Conservation (phyloP, 805 yeast genomes). For the Kregervanrija fluxuum region DNA sequence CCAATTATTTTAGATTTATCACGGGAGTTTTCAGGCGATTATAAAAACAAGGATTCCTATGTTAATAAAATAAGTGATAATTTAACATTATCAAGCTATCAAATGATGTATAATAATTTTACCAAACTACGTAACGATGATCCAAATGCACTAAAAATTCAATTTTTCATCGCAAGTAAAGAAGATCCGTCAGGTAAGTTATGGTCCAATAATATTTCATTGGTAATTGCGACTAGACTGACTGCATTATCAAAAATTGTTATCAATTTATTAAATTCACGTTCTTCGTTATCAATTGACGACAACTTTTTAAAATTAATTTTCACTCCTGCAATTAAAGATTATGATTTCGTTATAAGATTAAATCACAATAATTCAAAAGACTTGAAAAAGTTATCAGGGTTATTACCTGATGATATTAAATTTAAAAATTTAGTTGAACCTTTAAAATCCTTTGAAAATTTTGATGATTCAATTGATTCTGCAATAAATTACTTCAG, state of each 20-base stretch:
- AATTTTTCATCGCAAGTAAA: conserved; percentile 75
- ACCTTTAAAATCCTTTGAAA: conserved; percentile 31
- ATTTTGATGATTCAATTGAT: conserved; percentile 35
- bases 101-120: conserved; percentile 57
- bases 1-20: conserved; percentile 76
- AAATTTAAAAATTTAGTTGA: conserved; percentile 55
- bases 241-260: conserved; percentile 84
- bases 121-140: conserved; percentile 64
- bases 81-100: conserved; percentile 54
- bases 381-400: conserved; percentile 41
- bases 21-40: conserved; percentile 31
- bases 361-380: conserved; percentile 30
- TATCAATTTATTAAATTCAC: conserved; percentile 34
- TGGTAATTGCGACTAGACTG: conserved; percentile 80
- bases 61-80: conserved; percentile 49
- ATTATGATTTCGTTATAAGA: conserved; percentile 74
- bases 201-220: conserved; percentile 47
- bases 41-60: conserved; percentile 10
- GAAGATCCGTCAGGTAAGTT: conserved; percentile 81
- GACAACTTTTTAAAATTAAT: conserved; percentile 41
- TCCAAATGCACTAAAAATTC: conserved; percentile 73
- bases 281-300: conserved; percentile 9
- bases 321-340: conserved; percentile 77
- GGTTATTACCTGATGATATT: conserved; percentile 41
- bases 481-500: conserved; percentile 51